Base-by-base conservation (phyloP, 73 alveolate genomes). In the Symbiodinium natans region DNA sequence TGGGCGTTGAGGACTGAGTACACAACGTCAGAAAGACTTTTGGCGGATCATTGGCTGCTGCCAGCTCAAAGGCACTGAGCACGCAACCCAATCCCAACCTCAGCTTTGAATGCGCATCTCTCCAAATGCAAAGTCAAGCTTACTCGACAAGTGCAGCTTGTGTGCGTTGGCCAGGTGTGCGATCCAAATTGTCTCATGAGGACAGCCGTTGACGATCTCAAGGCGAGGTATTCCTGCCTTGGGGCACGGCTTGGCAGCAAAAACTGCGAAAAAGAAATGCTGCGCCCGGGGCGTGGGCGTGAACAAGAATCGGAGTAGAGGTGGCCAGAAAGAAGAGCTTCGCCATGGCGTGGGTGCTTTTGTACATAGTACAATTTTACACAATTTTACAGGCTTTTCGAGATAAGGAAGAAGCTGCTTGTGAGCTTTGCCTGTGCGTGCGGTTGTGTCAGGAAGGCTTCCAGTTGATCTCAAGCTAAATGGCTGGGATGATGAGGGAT, bases 121-220 rank as follows among this genome's bases (percentile, higher is more conserved):
- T 75, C 13, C 43, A 11, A 23, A 75, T 9, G 46, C 43, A 5
- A 33, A 75, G 19, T 33, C 25, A 31, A 4, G 42, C 85, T 13
- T 38, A 3, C 29, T 36, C 52, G 3, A 8, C 86, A 3, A 9
- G 46, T 52, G 82, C 59, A 23, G 42, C 77, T 42, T 21, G 80
- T 31, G 46, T 40, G 29, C 96, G 13, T 71, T 73, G 43, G 96
- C 96, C 87, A 90, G 36, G 96, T 90, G 96, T 4, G 96, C 77
- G 48, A 90, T 25, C 96, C 96, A 90, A 13, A 90, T 90, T 59
- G 75, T 90, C 87, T 90, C 86, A 40, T 40, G 39, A 23, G 80
- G 80, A 33, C 96, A 90, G 3, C 96, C 96, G 42, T 90, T 90
- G 48, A 90, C 41, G 36, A 90, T 42, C 87, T 68, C 46, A 36